Evolutionary conservation across 306 rosid genomes (phyloP), one percentile per base, ranked within the genome.

Genomic region (Arachis stenosperma): DNA sequence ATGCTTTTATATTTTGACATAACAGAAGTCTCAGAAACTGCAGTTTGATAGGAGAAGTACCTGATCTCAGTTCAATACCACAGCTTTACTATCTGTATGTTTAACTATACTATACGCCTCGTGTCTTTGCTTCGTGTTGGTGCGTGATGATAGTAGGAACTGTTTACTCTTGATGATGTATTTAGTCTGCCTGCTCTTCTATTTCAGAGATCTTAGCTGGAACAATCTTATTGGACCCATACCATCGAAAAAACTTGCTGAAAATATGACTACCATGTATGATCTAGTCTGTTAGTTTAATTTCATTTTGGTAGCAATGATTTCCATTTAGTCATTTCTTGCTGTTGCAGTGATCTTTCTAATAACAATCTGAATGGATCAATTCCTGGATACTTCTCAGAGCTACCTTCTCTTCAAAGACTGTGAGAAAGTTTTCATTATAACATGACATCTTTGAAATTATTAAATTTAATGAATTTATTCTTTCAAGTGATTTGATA

Each of bases 21-120:
- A 12, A 70, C 96, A 92, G 98, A 79, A 88, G 97, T 84, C 90
- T 92, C 10, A 88, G 95, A 81, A 92, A 92, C 81, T 92, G 98
- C 83, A 76, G 84, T 54, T 81, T 92, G 89, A 80, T 78, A 82
- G 98, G 98, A 82, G 39, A 80, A 11, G 47, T 92, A 84, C 97
- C 86, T 80, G 88, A 92, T 84, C 72, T 92, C 65, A 87, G 92
- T 82, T 65, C 36, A 68, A 84, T 90, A 69, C 43, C 57, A 5
- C 22, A 72, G 22, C 92, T 93, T 71, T 68, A 56, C 54, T 93
- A 89, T 86, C 67, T 93, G 98, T 93, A 87, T 71, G 98, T 90
- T 73, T 6, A 7, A 75, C 2, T 14, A 57, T 44, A 53, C 54
- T 27, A 57, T 22, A 65, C 39, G 44, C 52, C 36, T 63, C 51